phyloP scores from a whole-genome alignment of 352 stramenopile genomes.

The Globisporangium solare region DNA sequence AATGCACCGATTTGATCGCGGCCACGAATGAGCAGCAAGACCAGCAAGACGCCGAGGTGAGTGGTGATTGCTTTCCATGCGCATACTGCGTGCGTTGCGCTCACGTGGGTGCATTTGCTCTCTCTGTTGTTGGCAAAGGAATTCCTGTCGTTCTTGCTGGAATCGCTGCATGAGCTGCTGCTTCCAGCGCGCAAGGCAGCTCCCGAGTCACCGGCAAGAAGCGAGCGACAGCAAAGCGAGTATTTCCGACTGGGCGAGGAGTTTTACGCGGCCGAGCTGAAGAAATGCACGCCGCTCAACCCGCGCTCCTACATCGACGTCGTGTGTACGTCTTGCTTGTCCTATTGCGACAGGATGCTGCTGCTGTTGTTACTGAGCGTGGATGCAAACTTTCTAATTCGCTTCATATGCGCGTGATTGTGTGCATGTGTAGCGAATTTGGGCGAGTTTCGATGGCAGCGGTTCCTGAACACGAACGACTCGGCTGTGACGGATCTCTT shows the following conservation, averaged over 20 bases:
- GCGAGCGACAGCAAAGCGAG: slow-evolving; percentile 4
- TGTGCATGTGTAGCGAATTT: slow-evolving; percentile 44
- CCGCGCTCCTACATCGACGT: slow-evolving; percentile 53
- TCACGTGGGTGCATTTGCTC: not conserved
- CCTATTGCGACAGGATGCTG: not conserved
- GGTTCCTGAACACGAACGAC: slow-evolving; percentile 50
- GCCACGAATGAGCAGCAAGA: slow-evolving; percentile 35
- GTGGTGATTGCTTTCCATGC: not conserved
- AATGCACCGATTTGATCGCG: slow-evolving; percentile 47
- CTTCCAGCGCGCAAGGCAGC: slow-evolving; percentile 10
- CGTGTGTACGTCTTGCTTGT: slow-evolving; percentile 37
- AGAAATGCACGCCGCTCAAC: slow-evolving; percentile 24
- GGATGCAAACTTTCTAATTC: not conserved
- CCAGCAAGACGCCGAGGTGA: slow-evolving; percentile 73
- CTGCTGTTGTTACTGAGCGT: not conserved
- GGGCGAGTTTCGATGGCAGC: slow-evolving; percentile 50
- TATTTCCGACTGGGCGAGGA: slow-evolving; percentile 24
- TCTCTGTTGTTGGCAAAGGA: slow-evolving; percentile 25
- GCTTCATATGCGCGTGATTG: slow-evolving; percentile 2
- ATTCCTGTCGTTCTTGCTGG: slow-evolving; percentile 65
- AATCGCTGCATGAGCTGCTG: slow-evolving; percentile 61
- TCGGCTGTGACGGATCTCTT: slow-evolving; percentile 75
- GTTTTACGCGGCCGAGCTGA: slow-evolving; percentile 21
- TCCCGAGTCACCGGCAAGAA: not conserved
- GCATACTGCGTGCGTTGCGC: not conserved